Conservation (phyloP, 2,329 filamentous ascomycete species). For the Fusarium chuoi region DNA sequence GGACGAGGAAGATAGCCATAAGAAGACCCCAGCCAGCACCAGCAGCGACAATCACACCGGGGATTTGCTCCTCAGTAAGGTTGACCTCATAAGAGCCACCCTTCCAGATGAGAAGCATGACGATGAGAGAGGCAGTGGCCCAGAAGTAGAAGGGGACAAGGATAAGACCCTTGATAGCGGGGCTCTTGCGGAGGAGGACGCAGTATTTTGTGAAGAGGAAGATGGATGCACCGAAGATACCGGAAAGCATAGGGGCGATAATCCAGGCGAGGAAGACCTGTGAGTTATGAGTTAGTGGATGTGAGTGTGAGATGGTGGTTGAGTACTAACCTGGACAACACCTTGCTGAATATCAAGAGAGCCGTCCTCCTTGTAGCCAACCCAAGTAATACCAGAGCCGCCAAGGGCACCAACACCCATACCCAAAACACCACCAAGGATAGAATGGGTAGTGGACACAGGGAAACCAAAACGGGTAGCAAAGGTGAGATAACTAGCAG, state of each 20-base stretch:
- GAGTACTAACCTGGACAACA: conserved; percentile 58
- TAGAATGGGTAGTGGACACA: conserved; percentile 70
- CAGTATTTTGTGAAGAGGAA: conserved; percentile 67
- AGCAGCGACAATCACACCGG: conserved; percentile 64
- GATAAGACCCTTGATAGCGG: conserved; percentile 62
- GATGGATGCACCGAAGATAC: conserved; percentile 62
- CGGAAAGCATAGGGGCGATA: conserved; percentile 67
- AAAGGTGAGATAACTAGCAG: conserved; percentile 66
- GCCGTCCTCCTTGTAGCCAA: conserved; percentile 54
- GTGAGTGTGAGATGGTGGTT: background rate
- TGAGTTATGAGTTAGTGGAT: conserved; percentile 45
- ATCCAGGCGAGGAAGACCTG: conserved; percentile 70
- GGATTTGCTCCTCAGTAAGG: conserved; percentile 60
- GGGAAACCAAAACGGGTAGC: conserved; percentile 65
- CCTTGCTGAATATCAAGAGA: conserved; percentile 56
- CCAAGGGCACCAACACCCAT: conserved; percentile 68
- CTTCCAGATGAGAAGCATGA: conserved; percentile 71
- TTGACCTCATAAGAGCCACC: conserved; percentile 58
- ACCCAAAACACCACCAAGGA: conserved; percentile 68
- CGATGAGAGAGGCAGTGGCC: conserved; percentile 63
- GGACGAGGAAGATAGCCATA: conserved; percentile 64
- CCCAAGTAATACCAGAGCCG: conserved; percentile 63
- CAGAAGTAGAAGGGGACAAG: conserved; percentile 67
- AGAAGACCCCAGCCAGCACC: conserved; percentile 62
- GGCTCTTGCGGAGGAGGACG: conserved; percentile 64